phyloP scores from a whole-genome alignment of 2,329 filamentous ascomycete genomes.

The Xylariaceae sp. region DNA sequence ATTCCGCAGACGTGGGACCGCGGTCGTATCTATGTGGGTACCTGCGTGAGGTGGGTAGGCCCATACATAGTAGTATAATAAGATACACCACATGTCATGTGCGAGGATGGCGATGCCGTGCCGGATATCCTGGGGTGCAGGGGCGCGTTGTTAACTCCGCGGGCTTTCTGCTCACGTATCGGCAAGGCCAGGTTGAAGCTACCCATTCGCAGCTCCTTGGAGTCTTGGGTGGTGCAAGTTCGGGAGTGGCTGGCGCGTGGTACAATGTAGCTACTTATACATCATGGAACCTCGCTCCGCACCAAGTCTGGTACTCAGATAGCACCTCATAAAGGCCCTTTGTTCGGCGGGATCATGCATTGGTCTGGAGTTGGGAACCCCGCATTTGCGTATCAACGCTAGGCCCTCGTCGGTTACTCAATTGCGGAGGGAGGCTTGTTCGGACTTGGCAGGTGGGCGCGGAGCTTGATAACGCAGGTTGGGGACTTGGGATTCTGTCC shows the following conservation, averaged over 20 bases:
- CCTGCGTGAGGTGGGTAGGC: background rate
- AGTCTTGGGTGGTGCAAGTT: no score
- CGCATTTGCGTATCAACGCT: conserved; percentile 10
- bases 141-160: no score
- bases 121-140: no score
- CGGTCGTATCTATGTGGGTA: background rate
- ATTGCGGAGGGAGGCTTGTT: conserved; percentile 9
- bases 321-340: background rate
- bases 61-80: background rate
- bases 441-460: conserved; percentile 19
- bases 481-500: background rate
- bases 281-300: no score
- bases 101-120: no score
- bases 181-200: no score
- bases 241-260: no score
- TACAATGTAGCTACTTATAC: no score
- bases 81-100: no score
- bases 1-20: background rate
- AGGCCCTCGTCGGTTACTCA: background rate
- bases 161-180: no score
- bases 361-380: conserved; percentile 7
- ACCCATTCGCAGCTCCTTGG: no score
- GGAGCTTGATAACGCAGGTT: background rate
- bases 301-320: background rate
- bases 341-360: background rate